These are phyloP conservation scores for Fusarium coffeatum DNA, from an alignment of 2,329 filamentous ascomycete genomes.

Conservation along the genomic window DNA sequence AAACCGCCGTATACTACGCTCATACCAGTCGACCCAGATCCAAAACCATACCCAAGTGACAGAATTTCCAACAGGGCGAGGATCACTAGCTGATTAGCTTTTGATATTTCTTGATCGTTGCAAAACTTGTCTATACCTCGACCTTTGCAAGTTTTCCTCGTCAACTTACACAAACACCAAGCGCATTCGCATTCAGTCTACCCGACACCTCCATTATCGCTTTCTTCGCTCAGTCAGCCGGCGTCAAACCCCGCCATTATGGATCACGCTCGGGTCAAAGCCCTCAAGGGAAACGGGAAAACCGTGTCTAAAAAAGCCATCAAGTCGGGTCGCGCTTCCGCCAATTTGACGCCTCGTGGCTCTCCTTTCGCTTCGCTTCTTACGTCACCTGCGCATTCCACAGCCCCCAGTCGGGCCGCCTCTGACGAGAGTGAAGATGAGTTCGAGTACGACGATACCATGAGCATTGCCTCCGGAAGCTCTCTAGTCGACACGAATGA, in stretches of 20 bases:
- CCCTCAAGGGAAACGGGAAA: slow-evolving; percentile 76
- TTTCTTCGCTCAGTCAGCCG: not conserved
- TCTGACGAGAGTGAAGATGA: slow-evolving; percentile 71
- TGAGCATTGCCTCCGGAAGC: slow-evolving; percentile 56
- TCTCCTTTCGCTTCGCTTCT: slow-evolving; percentile 69
- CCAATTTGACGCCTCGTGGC: slow-evolving; percentile 65
- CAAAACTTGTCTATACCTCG: slow-evolving; percentile 15
- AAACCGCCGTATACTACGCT: slow-evolving; percentile 34
- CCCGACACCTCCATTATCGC: not conserved
- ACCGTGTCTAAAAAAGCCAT: slow-evolving; percentile 76
- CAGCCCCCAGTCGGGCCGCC: slow-evolving; percentile 69
- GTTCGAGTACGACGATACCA: slow-evolving; percentile 58
- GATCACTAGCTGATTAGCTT: slow-evolving; percentile 41
- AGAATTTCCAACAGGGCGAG: slow-evolving; percentile 31
- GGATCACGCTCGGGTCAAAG: slow-evolving; percentile 75
- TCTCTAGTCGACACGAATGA: slow-evolving; percentile 67
- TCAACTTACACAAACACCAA: slow-evolving; percentile 18
- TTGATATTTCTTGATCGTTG: slow-evolving; percentile 18
- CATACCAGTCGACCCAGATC: slow-evolving; percentile 38
- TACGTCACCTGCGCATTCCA: slow-evolving; percentile 69
- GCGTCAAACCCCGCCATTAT: slow-evolving; percentile 52
- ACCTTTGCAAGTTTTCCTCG: slow-evolving; percentile 43
- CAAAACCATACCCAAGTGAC: slow-evolving; percentile 42
- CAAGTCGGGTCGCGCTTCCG: slow-evolving; percentile 68
- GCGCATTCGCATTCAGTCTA: not conserved